Base-by-base conservation (phyloP, 2,329 filamentous ascomycete genomes). In the Juglanconis juglandina region DNA sequence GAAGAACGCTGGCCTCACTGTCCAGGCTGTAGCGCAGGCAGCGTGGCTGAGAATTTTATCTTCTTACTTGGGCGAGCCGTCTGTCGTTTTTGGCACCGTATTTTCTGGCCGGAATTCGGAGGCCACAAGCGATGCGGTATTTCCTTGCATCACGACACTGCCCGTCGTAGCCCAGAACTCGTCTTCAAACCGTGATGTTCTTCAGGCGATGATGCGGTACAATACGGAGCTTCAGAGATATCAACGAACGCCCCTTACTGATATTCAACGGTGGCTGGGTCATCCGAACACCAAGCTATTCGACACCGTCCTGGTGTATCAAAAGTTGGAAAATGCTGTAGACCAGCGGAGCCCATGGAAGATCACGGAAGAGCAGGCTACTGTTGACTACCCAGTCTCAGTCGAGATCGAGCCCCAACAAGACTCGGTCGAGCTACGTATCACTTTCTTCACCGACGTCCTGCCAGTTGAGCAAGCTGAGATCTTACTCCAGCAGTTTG, bases 231-330 rank as follows among this genome's bases (percentile, higher is more conserved):
- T 92, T 1, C 82, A 89, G 52, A 86, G 86, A 61, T 79, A 92
- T 68, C 91, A 95, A 64, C 88, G 89, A 66, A 85, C 85, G 0
- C 85, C 91, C 0, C 77, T 96, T 6, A 79, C 82, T 3, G 83
- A 85, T 35, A 87, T 96, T 9, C 91, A 96, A 67, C 85, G 82
- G 53, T 88, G 87, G 81, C 79, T 91, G 17, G 87, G 87, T 0
- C 80, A 84, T 60, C 77, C 87, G 0, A 84, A 88, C 32, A 81
- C 84, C 6, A 77, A 82, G 0, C 78, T 95, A 0, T 96, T 97
- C 66, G 92, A 97, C 68, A 94, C 92, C 0, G 79, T 97, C 1
- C 85, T 97, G 61, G 89, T 91, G 0, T 94, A 92, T 68, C 93
- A 96, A 68, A 91, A 90, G 65, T 68, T 78, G 60, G 65, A 74